These are phyloP conservation scores for Penicillium dipodomyicola DNA, from an alignment of 495 filamentous ascomycete genomes.

Conservation along the genomic window DNA sequence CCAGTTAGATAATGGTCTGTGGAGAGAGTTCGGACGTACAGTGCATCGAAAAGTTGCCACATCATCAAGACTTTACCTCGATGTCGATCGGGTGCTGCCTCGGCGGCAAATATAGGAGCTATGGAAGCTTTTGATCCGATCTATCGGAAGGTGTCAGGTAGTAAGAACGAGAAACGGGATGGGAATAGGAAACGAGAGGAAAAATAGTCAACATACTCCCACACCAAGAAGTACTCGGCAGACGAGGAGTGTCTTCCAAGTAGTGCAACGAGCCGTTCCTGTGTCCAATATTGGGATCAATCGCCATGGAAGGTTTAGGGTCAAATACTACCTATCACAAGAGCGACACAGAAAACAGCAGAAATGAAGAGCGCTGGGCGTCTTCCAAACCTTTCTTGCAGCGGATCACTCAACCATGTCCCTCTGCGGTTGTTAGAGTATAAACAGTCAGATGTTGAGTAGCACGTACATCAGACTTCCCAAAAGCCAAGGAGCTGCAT, in stretches of 20 bases:
- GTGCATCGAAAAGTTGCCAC: conserved; percentile 74
- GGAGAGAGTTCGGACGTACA: conserved; percentile 28
- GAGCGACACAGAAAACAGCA: conserved; percentile 58
- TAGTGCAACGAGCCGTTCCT: background rate
- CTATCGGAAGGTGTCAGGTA: conserved; percentile 3
- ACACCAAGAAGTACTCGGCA: conserved; percentile 64
- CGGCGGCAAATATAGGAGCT: conserved; percentile 68
- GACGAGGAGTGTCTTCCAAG: conserved; percentile 40
- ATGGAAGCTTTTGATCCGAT: conserved; percentile 55
- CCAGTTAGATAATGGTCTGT: background rate
- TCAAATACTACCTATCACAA: conserved; percentile 53
- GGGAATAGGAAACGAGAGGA: background rate
- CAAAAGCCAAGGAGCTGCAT: conserved; percentile 31
- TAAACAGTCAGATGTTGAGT: background rate
- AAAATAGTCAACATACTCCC: conserved; percentile 29
- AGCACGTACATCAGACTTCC: conserved; percentile 33
- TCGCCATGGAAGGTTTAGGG: background rate
- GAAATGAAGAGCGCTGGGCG: conserved; percentile 65
- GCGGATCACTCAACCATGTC: conserved; percentile 66
- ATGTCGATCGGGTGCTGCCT: conserved; percentile 64
- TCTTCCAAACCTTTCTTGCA: conserved; percentile 61
- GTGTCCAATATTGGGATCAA: background rate
- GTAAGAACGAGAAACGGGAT: background rate
- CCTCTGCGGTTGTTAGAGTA: conserved; percentile 34
- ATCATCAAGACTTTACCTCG: conserved; percentile 70